Conservation (phyloP, 306 rosid species). For the Cucurbita pepo region DNA sequence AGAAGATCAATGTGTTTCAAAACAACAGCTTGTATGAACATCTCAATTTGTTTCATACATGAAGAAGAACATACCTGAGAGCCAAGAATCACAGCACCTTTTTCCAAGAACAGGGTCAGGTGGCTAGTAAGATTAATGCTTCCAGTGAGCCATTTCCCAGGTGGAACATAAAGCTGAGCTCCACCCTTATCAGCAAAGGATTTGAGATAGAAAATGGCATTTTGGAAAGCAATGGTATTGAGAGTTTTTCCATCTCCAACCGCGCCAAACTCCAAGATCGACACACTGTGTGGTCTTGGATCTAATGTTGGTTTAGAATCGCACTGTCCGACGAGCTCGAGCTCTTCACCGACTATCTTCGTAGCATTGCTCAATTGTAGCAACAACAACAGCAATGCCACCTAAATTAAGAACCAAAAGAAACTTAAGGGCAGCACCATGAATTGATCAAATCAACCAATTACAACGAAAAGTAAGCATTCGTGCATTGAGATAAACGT, state of each 20-base stretch:
- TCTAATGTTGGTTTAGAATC: conserved; percentile 23
- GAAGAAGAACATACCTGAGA: conserved; percentile 53
- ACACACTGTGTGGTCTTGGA: conserved; percentile 89
- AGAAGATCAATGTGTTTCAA: not conserved
- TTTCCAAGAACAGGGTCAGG: conserved; percentile 88
- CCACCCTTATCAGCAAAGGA: conserved; percentile 98
- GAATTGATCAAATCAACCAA: not conserved
- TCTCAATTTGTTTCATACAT: not conserved
- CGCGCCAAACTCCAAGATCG: conserved; percentile 86
- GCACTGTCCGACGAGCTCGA: conserved; percentile 38
- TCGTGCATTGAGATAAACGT: not conserved
- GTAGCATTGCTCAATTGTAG: conserved; percentile 57
- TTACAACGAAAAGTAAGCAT: not conserved
- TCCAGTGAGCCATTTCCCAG: conserved; percentile 91
- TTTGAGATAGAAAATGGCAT: conserved; percentile 89
- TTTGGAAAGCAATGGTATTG: conserved; percentile 87
- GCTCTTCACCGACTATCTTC: conserved; percentile 24
- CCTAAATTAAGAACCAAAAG: conserved; percentile 25
- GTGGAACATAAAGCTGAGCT: conserved; percentile 89
- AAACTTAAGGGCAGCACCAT: not conserved
- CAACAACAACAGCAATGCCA: conserved; percentile 59
- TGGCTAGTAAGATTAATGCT: conserved; percentile 92
- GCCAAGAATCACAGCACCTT: conserved; percentile 78
- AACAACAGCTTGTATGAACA: not conserved
- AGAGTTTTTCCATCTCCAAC: conserved; percentile 90